A percentile compares a stretch with the other conserved stretches of the same genome.
Conservation (phyloP, 2,329 filamentous ascomycete genomes). For the Aspergillus neoniger region DNA sequence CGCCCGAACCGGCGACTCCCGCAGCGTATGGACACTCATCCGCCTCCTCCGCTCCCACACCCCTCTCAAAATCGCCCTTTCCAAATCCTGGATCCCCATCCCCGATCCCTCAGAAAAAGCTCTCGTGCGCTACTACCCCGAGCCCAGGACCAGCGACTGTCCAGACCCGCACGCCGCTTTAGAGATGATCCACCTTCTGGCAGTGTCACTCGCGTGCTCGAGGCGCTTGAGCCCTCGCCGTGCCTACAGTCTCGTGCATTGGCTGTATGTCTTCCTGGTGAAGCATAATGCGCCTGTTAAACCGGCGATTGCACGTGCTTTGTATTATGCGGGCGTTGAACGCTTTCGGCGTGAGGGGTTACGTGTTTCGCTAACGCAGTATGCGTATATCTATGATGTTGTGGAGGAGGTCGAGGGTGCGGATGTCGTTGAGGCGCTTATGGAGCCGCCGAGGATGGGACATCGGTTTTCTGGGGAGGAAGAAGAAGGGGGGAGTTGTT, state of each 20-base stretch:
- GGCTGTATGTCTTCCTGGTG: conserved; percentile 50
- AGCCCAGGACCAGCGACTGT: conserved; percentile 20
- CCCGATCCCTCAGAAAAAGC: conserved; percentile 28
- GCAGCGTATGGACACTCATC: conserved; percentile 32
- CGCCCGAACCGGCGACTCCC: conserved; percentile 33
- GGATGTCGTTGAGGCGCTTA: conserved; percentile 39
- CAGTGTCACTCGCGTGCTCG: conserved; percentile 45
- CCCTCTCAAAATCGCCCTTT: conserved; percentile 41
- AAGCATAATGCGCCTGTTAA: conserved; percentile 46
- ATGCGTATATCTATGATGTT: conserved; percentile 49
- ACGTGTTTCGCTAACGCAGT: conserved; percentile 35
- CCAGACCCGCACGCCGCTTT: conserved; percentile 42
- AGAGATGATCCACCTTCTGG: conserved; percentile 49
- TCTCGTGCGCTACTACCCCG: conserved; percentile 29
- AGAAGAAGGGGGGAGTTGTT: background rate
- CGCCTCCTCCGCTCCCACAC: conserved; percentile 40
- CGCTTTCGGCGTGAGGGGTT: conserved; percentile 43
- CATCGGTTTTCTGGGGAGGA: background rate
- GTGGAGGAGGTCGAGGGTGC: conserved; percentile 47
- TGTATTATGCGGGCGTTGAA: conserved; percentile 54
- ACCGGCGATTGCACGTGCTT: conserved; percentile 48
- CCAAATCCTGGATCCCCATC: conserved; percentile 32
- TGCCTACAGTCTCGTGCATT: conserved; percentile 50
- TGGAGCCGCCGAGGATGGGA: conserved; percentile 22
- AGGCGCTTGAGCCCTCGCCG: conserved; percentile 39